These are phyloP conservation scores for Ganoderma sinense DNA, from an alignment of 1,284 basidiomycete genomes.

Conservation along the genomic window DNA sequence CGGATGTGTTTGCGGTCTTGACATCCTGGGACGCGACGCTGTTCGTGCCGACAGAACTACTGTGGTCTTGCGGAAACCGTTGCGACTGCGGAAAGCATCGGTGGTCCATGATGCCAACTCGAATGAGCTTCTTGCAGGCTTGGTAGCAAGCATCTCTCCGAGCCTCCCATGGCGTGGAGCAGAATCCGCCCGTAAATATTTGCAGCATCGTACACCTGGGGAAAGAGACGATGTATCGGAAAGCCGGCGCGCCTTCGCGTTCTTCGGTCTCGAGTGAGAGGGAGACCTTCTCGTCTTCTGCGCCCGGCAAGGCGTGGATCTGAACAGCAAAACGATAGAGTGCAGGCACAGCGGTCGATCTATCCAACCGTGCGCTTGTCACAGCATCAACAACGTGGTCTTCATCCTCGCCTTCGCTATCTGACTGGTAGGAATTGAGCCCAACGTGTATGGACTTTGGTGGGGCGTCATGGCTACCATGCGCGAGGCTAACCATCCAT, in stretches of 20 bases:
- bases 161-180: conserved; percentile 57
- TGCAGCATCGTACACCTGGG: conserved; percentile 50
- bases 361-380: conserved; percentile 62
- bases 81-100: conserved; percentile 52
- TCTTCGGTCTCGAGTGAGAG: not conserved
- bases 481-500: conserved; percentile 57
- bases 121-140: conserved; percentile 59
- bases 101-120: conserved; percentile 58
- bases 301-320: not conserved
- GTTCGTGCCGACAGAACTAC: not conserved
- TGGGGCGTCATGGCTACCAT: conserved; percentile 51
- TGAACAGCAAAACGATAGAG: conserved; percentile 26
- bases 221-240: conserved; percentile 57
- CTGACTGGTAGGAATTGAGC: conserved; percentile 51
- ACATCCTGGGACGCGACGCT: not conserved
- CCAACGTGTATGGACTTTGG: conserved; percentile 51
- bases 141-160: conserved; percentile 54
- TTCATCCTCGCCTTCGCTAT: conserved; percentile 49
- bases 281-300: conserved; percentile 5
- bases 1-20: conserved; percentile 29
- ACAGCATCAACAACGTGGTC: conserved; percentile 60
- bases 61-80: not conserved
- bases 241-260: conserved; percentile 22
- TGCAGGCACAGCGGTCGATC: conserved; percentile 53
- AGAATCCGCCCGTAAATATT: conserved; percentile 52